Evolutionary conservation across 2,329 filamentous ascomycete species (phyloP).

Genomic region (Clarireedia homoeocarpa): DNA sequence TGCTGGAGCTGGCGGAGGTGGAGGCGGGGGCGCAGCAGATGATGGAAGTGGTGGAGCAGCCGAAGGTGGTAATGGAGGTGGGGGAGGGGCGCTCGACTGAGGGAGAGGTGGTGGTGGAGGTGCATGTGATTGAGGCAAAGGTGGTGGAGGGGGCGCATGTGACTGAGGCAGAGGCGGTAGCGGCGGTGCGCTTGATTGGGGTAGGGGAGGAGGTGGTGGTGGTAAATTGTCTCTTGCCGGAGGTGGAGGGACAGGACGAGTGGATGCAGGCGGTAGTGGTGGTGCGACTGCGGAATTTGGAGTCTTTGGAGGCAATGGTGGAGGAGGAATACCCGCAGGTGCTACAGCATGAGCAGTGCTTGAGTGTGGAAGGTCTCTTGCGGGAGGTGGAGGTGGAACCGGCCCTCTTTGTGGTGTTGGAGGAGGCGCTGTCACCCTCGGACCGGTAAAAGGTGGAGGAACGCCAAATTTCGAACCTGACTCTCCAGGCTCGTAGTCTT

Average conservation of each 20-base stretch:
- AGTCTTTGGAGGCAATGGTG: slow-evolving; percentile 37
- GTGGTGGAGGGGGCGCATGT: slow-evolving; percentile 34
- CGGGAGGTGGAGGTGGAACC: slow-evolving; percentile 62
- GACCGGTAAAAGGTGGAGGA: slow-evolving; percentile 70
- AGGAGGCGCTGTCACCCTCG: slow-evolving; percentile 58
- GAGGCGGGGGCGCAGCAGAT: slow-evolving; percentile 29
- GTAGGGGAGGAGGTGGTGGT: not conserved
- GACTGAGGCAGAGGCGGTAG: slow-evolving; percentile 31
- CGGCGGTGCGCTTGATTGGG: slow-evolving; percentile 16
- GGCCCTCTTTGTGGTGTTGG: slow-evolving; percentile 64
- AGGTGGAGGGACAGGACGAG: slow-evolving; percentile 36
- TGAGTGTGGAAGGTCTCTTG: slow-evolving; percentile 39
- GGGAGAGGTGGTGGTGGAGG: slow-evolving; percentile 32
- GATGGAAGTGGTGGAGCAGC: slow-evolving; percentile 30
- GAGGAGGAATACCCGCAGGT: slow-evolving; percentile 28
- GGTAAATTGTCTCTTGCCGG: slow-evolving; percentile 22
- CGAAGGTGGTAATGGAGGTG: slow-evolving; percentile 32
- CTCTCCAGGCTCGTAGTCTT: slow-evolving; percentile 49
- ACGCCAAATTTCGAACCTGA: slow-evolving; percentile 57
- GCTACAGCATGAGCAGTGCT: slow-evolving; percentile 35
- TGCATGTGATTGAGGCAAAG: slow-evolving; percentile 15
- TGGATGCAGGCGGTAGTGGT: slow-evolving; percentile 41
- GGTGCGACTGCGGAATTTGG: slow-evolving; percentile 39
- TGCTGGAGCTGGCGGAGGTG: slow-evolving; percentile 37
- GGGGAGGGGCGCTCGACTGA: slow-evolving; percentile 29